phyloP scores from a whole-genome alignment of 768 basidiomycete genomes.

The Naematelia aurantialba region DNA sequence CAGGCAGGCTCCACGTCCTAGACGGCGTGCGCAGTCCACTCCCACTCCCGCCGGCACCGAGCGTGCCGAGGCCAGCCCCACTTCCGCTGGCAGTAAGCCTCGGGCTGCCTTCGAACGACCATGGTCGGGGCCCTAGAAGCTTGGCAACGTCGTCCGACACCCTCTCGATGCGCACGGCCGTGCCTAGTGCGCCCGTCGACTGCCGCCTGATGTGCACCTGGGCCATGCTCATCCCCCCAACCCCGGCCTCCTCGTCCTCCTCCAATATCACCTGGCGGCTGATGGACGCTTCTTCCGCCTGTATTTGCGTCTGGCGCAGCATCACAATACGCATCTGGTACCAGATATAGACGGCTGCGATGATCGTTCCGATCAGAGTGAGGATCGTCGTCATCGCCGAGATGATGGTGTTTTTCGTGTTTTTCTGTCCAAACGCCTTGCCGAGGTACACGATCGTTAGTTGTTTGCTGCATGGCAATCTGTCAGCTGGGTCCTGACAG shows the following conservation, averaged over 20 bases:
- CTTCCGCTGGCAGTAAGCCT: not conserved
- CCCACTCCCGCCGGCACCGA: not conserved
- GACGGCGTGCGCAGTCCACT: constrained; percentile 2
- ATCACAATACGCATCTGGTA: constrained; percentile 48
- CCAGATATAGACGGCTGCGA: constrained; percentile 47
- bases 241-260: not conserved
- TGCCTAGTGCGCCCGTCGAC: not conserved
- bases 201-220: not conserved
- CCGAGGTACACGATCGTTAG: constrained; percentile 45
- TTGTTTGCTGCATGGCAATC: constrained; percentile 45
- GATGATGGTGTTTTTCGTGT: constrained; percentile 37
- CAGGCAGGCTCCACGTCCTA: constrained; percentile 34
- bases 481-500: too few relatives aligned
- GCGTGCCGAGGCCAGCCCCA: too few relatives aligned
- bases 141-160: not conserved
- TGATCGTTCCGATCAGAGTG: constrained; percentile 40
- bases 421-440: constrained; percentile 39
- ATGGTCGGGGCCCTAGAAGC: not conserved
- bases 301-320: constrained; percentile 18
- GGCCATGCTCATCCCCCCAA: not conserved
- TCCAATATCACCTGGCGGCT: not conserved
- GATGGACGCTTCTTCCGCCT: not conserved
- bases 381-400: constrained; percentile 31
- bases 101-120: not conserved
- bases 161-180: not conserved